Evolutionary conservation across 2,329 filamentous ascomycete species (phyloP).

Genomic region (Aplosporella prunicola): DNA sequence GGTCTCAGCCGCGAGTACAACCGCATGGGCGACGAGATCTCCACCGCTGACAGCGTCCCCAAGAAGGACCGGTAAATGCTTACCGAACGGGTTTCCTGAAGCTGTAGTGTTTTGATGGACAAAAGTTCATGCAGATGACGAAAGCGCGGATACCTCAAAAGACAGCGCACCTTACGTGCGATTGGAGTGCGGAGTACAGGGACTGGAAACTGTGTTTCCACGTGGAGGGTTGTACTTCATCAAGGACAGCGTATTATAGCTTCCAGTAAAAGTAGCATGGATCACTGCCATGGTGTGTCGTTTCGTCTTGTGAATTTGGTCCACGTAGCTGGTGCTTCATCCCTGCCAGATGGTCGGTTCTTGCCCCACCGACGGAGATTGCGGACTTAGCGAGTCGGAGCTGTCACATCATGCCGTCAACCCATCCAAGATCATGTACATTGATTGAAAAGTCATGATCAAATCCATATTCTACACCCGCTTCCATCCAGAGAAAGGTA

Average conservation of each 20-base stretch:
- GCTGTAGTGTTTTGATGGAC: not conserved
- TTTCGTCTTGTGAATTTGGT: too few species aligned
- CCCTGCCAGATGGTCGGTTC: too few species aligned
- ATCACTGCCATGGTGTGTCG: too few species aligned
- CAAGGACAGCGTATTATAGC: too few species aligned
- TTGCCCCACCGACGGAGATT: conserved; percentile 1
- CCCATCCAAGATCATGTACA: conserved; percentile 5
- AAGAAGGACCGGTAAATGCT: conserved; percentile 47
- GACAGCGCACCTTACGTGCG: too few species aligned
- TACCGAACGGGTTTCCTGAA: not conserved
- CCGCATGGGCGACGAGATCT: conserved; percentile 73
- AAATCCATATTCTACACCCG: conserved; percentile 58
- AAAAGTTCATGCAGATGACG: too few species aligned
- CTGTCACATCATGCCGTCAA: not conserved
- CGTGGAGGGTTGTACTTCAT: too few species aligned
- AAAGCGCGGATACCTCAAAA: too few species aligned
- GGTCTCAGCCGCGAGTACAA: conserved; percentile 79
- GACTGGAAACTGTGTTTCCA: too few species aligned
- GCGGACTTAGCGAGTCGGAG: not conserved
- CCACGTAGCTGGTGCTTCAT: too few species aligned
- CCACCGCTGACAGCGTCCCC: conserved; percentile 40
- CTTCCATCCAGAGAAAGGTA: conserved; percentile 49
- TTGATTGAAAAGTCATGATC: conserved; percentile 37
- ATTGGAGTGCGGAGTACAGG: too few species aligned
- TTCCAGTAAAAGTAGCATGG: too few species aligned